Evolutionary conservation across 192 early-diverging fungal species (phyloP).

Genomic region (Linnemannia exigua): DNA sequence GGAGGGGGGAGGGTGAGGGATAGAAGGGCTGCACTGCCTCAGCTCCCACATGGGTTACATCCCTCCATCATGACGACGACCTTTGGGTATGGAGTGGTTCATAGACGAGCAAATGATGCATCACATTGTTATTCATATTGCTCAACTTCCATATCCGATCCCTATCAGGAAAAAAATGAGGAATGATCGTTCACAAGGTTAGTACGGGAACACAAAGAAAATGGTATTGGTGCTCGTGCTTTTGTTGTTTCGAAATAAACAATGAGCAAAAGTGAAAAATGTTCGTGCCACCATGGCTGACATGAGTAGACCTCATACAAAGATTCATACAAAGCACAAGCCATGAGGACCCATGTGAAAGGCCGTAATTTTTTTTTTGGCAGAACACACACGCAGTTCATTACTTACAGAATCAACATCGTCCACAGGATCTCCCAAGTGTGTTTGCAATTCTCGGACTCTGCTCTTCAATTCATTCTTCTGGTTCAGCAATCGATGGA

Average conservation of each 20-base stretch:
- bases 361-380: no score
- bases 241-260: neutral
- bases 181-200: slow-evolving; percentile 4
- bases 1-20: neutral
- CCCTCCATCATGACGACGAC: neutral
- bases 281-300: slow-evolving; percentile 9
- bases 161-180: neutral
- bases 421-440: slow-evolving; percentile 57
- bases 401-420: slow-evolving; percentile 17
- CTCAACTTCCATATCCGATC: slow-evolving; percentile 14
- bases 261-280: neutral
- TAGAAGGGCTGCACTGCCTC: neutral
- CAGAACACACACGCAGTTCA: no score
- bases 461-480: slow-evolving; percentile 66
- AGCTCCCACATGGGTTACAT: neutral
- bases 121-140: neutral
- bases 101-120: neutral
- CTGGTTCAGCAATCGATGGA: slow-evolving; percentile 73
- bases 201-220: neutral
- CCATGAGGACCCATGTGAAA: slow-evolving; percentile 9
- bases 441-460: slow-evolving; percentile 61
- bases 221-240: neutral
- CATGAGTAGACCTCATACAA: neutral
- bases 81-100: slow-evolving; percentile 8
- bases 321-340: slow-evolving; percentile 3